Evolutionary conservation across 352 stramenopile genomes (phyloP).

Genomic region (Phytophthora pisi): DNA sequence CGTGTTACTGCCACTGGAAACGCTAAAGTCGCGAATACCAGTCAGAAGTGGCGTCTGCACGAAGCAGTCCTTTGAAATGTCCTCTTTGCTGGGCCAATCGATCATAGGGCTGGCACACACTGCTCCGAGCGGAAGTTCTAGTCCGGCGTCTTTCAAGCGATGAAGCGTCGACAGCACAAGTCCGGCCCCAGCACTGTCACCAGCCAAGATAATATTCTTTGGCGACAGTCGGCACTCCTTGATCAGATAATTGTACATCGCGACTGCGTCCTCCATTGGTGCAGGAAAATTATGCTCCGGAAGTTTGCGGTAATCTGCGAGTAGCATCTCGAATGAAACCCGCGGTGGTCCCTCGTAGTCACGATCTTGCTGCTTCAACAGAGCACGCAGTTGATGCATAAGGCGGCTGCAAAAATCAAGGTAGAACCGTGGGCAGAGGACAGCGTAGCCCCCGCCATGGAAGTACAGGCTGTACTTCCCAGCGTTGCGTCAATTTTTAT

Average conservation of each 20-base stretch:
- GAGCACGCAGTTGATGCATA: not conserved
- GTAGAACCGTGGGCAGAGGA: constrained; percentile 32
- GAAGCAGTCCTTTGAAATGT: not conserved
- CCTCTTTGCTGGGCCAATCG: not conserved
- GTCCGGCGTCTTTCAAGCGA: not conserved
- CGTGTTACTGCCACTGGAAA: not conserved
- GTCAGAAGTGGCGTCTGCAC: not conserved
- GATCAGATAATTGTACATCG: constrained; percentile 34
- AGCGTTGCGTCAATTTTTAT: too few species aligned
- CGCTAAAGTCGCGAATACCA: not conserved
- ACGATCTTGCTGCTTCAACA: too few species aligned
- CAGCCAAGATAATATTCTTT: constrained; percentile 32
- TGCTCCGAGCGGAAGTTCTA: not conserved
- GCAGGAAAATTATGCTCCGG: constrained; percentile 34
- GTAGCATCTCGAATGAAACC: constrained; percentile 17
- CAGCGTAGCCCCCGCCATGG: constrained; percentile 45
- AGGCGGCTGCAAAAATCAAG: constrained; percentile 15
- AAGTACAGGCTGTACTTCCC: too few species aligned
- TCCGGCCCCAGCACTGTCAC: constrained; percentile 35
- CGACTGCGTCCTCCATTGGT: constrained; percentile 26
- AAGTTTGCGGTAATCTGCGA: constrained; percentile 42
- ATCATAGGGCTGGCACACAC: not conserved
- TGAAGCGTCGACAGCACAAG: constrained; percentile 34
- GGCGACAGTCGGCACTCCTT: constrained; percentile 16
- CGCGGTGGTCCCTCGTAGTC: not conserved